Conservation (phyloP, 495 filamentous ascomycete species). For the Darksidea phi region DNA sequence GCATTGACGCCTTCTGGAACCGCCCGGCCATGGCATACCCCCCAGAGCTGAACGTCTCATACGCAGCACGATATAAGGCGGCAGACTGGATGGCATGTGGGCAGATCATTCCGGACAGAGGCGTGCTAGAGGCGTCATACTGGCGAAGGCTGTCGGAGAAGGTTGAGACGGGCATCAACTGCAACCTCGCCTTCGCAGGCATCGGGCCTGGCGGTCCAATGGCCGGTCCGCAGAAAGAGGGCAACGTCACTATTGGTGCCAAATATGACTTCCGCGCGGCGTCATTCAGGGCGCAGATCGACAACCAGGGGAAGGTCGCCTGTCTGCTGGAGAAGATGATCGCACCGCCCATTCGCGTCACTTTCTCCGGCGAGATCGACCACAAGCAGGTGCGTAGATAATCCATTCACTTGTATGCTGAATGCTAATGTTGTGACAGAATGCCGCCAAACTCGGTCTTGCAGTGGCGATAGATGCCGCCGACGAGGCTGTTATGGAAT, state of each 20-base stretch:
- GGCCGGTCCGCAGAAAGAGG: constrained; percentile 68
- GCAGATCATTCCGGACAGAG: constrained; percentile 80
- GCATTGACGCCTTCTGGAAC: constrained; percentile 92
- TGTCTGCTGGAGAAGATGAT: constrained; percentile 94
- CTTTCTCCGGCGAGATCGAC: constrained; percentile 96
- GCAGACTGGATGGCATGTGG: constrained; percentile 87
- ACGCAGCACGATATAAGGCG: constrained; percentile 84
- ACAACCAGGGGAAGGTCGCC: constrained; percentile 88
- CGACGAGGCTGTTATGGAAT: constrained; percentile 85
- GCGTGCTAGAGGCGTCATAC: constrained; percentile 78
- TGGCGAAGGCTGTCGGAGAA: constrained; percentile 93
- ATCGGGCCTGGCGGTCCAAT: constrained; percentile 51
- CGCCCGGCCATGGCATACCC: constrained; percentile 70
- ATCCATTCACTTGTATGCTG: not conserved
- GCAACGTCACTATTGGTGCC: constrained; percentile 83
- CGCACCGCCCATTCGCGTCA: constrained; percentile 82
- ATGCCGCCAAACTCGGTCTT: constrained; percentile 90
- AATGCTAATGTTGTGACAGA: constrained; percentile 53
- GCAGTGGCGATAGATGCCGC: constrained; percentile 91
- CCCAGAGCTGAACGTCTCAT: constrained; percentile 81
- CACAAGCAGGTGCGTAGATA: constrained; percentile 80
- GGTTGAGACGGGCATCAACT: constrained; percentile 92
- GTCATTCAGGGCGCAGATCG: constrained; percentile 91
- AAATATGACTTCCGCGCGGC: constrained; percentile 98
- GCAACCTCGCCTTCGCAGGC: constrained; percentile 82